Base-by-base conservation (phyloP, 306 rosid species). In the Comarum palustre region DNA sequence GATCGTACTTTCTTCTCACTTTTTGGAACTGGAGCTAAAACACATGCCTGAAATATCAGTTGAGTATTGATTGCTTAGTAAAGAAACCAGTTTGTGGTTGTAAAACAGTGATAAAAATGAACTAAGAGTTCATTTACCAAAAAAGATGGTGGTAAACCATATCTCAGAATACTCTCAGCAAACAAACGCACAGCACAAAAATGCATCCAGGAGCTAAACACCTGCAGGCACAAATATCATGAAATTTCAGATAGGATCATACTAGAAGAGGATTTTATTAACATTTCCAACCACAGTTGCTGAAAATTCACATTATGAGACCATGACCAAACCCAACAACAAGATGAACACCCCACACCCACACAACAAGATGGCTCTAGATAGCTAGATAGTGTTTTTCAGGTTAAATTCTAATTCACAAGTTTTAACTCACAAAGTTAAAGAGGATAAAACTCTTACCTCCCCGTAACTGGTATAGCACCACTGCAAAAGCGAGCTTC, bases 131-230 rank as follows among this genome's bases (percentile, higher is more conserved):
- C 27, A 46, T 55, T 38, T 86, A 92, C 98, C 96, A 92, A 83
- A 88, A 92, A 92, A 51, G 92, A 87, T 5, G 93, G 96, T 16
- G 93, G 98, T 82, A 90, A 72, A 75, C 98, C 98, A 82, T 92
- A 92, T 92, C 98, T 88, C 77, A 92, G 87, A 77, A 92, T 87
- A 84, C 98, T 92, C 86, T 92, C 98, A 31, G 95, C 79, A 82
- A 90, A 92, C 71, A 87, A 74, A 58, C 91, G 89, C 55, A 90
- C 91, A 22, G 98, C 96, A 80, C 85, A 87, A 66, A 92, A 92
- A 85, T 92, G 98, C 98, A 92, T 92, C 98, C 93, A 90, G 81
- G 98, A 90, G 84, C 89, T 88, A 77, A 92, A 90, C 81, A 92
- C 98, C 98, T 92, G 68, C 62, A 75, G 55, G 54, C 67, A 68